A percentile compares a stretch with the other conserved stretches of the same genome.
Evolutionary conservation across 441 rosid species (phyloP).

Genomic region (Isatis lusitanica): DNA sequence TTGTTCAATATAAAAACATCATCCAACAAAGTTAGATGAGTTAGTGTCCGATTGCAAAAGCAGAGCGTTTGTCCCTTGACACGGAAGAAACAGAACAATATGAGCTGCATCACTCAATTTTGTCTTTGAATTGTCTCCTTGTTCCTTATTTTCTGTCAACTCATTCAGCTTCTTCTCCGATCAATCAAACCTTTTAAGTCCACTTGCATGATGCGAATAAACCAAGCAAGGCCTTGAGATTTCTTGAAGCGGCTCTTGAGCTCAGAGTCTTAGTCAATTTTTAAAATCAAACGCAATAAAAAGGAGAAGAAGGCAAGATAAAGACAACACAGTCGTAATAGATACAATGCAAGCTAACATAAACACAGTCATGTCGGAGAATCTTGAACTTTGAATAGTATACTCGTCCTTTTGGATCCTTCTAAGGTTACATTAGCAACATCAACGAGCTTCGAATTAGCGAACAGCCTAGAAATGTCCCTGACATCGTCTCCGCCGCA

Average conservation of each 20-base stretch:
- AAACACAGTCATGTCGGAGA: constrained; percentile 32
- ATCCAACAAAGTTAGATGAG: neutral
- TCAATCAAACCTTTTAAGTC: too few relatives aligned
- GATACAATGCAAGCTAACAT: neutral
- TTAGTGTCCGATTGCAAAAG: neutral
- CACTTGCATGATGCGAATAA: too few relatives aligned
- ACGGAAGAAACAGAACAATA: neutral
- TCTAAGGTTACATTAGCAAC: constrained; percentile 53
- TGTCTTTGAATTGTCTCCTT: neutral
- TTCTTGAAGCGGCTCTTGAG: too few relatives aligned
- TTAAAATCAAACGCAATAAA: neutral
- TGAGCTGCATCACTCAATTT: neutral
- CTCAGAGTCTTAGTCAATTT: too few relatives aligned
- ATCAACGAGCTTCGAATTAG: constrained; percentile 47
- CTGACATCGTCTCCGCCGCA: constrained; percentile 47
- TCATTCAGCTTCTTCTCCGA: too few relatives aligned
- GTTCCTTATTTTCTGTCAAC: neutral
- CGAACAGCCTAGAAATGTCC: constrained; percentile 54
- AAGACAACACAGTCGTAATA: neutral
- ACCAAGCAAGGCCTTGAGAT: too few relatives aligned
- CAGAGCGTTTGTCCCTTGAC: too few relatives aligned
- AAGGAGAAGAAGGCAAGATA: neutral
- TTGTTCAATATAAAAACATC: neutral
- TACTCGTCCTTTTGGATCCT: constrained; percentile 60
- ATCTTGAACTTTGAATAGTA: constrained; percentile 43